These are phyloP conservation scores for Delitschia confertaspora DNA, from an alignment of 495 filamentous ascomycete genomes.

Conservation along the genomic window DNA sequence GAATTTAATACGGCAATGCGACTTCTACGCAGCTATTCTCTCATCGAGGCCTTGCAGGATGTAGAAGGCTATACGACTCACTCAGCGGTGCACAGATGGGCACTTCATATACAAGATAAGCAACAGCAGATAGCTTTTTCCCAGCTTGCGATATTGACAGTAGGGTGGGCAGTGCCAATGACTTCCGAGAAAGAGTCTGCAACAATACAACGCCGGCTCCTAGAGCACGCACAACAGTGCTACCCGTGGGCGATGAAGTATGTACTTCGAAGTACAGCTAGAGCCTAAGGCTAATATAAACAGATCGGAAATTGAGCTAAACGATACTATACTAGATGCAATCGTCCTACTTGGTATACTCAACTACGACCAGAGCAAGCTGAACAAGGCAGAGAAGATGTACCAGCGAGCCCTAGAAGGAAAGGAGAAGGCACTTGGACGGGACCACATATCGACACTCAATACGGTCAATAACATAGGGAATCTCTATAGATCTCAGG, in stretches of 20 bases:
- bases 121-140: neutral
- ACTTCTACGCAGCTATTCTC: neutral
- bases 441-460: conserved; percentile 12
- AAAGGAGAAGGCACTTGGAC: conserved; percentile 1
- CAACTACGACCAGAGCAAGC: conserved; percentile 24
- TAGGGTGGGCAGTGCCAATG: neutral
- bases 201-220: conserved; percentile 1
- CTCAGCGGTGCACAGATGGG: conserved; percentile 1
- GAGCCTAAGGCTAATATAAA: conserved; percentile 24
- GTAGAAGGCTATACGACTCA: neutral
- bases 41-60: neutral
- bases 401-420: neutral
- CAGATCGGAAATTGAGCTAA: conserved; percentile 9
- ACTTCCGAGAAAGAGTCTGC: neutral
- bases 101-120: conserved; percentile 1
- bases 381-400: conserved; percentile 17
- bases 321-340: conserved; percentile 30
- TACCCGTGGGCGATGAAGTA: neutral
- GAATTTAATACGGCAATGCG: neutral
- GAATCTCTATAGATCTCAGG: conserved; percentile 3
- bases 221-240: neutral
- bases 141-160: neutral
- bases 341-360: conserved; percentile 33
- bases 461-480: conserved; percentile 11
- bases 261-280: conserved; percentile 12